Conservation (phyloP, 2,329 filamentous ascomycete species). For the Epichloe glyceriae region DNA sequence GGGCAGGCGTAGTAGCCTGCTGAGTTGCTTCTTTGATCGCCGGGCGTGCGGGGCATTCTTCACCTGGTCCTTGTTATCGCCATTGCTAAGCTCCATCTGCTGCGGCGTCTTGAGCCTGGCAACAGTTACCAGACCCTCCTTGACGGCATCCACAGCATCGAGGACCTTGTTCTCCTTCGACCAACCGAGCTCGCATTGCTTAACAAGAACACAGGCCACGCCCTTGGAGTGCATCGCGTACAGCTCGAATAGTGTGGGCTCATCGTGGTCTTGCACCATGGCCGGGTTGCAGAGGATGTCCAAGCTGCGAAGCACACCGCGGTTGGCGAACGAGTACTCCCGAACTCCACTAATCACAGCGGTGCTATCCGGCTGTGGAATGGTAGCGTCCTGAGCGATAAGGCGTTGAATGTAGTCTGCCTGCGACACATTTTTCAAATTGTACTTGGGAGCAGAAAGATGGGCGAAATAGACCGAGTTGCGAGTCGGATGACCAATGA, state of each 20-base stretch:
- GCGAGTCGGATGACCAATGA: slow-evolving; percentile 88
- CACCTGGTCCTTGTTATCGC: slow-evolving; percentile 26
- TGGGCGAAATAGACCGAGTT: slow-evolving; percentile 98
- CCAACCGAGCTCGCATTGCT: slow-evolving; percentile 85
- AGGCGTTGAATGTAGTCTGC: slow-evolving; percentile 76
- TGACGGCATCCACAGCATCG: slow-evolving; percentile 60
- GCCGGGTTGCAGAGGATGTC: slow-evolving; percentile 70
- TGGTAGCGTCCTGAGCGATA: slow-evolving; percentile 53
- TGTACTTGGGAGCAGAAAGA: slow-evolving; percentile 87
- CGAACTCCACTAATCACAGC: slow-evolving; percentile 95
- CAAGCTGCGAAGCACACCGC: slow-evolving; percentile 76
- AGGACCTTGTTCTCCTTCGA: slow-evolving; percentile 80
- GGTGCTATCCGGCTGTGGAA: slow-evolving; percentile 83
- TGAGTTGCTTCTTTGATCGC: slow-evolving; percentile 16
- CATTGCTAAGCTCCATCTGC: slow-evolving; percentile 21
- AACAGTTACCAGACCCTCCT: slow-evolving; percentile 61
- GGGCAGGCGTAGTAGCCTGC: slow-evolving; percentile 12
- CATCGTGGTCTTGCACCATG: slow-evolving; percentile 48
- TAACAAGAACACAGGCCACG: slow-evolving; percentile 79
- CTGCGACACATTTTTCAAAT: slow-evolving; percentile 69
- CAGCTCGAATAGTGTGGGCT: slow-evolving; percentile 76
- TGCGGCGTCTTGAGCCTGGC: slow-evolving; percentile 50
- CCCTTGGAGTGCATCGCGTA: slow-evolving; percentile 97
- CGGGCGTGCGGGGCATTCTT: slow-evolving; percentile 21
- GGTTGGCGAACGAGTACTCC: slow-evolving; percentile 83